phyloP scores from a whole-genome alignment of 352 stramenopile genomes.

The Pythium apleroticum region DNA sequence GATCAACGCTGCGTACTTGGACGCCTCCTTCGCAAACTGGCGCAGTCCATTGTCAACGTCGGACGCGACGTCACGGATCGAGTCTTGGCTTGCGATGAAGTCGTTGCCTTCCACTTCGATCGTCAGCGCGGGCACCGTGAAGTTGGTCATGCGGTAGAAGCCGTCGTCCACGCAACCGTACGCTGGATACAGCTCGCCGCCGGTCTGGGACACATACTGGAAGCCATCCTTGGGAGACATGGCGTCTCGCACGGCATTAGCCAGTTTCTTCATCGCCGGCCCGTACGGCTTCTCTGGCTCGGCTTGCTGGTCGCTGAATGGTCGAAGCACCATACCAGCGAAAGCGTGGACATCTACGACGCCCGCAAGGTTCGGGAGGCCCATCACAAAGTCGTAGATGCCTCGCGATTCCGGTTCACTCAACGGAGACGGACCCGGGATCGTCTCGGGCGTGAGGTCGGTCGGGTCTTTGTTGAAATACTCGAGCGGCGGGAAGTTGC shows the following conservation, averaged over 20 bases:
- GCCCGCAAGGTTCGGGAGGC: slow-evolving; percentile 40
- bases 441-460: slow-evolving; percentile 44
- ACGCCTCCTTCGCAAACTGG: slow-evolving; percentile 56
- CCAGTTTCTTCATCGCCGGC: slow-evolving; percentile 44
- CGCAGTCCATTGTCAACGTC: slow-evolving; percentile 59
- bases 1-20: slow-evolving; percentile 44
- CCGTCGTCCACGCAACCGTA: slow-evolving; percentile 74
- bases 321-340: slow-evolving; percentile 55
- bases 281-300: slow-evolving; percentile 50
- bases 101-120: slow-evolving; percentile 70
- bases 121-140: slow-evolving; percentile 60
- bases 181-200: slow-evolving; percentile 55
- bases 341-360: slow-evolving; percentile 72
- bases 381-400: slow-evolving; percentile 58
- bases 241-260: slow-evolving; percentile 43
- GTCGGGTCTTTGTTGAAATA: slow-evolving; percentile 54
- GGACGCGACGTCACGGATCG: slow-evolving; percentile 52
- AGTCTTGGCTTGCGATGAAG: slow-evolving; percentile 61
- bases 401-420: slow-evolving; percentile 56
- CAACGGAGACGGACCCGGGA: slow-evolving; percentile 53
- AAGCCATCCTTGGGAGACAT: slow-evolving; percentile 37
- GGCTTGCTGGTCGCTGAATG: slow-evolving; percentile 51
- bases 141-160: slow-evolving; percentile 59
- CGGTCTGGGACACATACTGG: slow-evolving; percentile 58
- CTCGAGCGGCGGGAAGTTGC: slow-evolving; percentile 63